Percentiles rank a stretch among this genome's conserved stretches.
These are phyloP conservation scores for Prunus yedoensis DNA, from an alignment of 331 rosid species.

Conservation along the genomic window DNA sequence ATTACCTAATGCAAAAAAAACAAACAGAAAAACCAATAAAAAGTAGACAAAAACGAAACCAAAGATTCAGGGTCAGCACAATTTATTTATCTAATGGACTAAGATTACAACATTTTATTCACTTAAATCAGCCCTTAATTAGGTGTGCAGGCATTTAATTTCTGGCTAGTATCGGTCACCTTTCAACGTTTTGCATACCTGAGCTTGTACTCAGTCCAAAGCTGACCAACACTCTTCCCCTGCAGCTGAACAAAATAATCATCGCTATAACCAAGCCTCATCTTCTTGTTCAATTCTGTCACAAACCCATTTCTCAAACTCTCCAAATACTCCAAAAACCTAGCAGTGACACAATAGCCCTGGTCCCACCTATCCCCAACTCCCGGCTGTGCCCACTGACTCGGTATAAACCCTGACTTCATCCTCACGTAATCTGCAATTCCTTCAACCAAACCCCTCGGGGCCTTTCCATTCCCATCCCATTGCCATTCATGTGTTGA, in stretches of 20 bases:
- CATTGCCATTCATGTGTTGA: too few relatives aligned
- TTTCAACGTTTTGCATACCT: slow-evolving; percentile 6
- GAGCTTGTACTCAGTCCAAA: slow-evolving; percentile 53
- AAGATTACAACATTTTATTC: slow-evolving; percentile 6
- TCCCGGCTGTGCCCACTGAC: slow-evolving; percentile 41
- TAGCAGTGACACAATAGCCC: slow-evolving; percentile 52
- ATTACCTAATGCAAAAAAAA: too few relatives aligned
- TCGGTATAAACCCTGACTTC: slow-evolving; percentile 40
- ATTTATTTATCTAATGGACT: too few relatives aligned
- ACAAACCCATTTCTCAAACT: slow-evolving; percentile 46
- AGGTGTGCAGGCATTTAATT: neutral
- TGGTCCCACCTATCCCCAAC: slow-evolving; percentile 43
- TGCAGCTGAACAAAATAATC: slow-evolving; percentile 41
- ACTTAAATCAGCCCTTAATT: neutral
- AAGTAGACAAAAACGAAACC: too few relatives aligned
- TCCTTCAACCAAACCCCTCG: slow-evolving; percentile 50
- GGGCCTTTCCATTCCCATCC: too few relatives aligned
- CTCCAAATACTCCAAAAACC: slow-evolving; percentile 47
- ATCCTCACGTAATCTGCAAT: slow-evolving; percentile 57
- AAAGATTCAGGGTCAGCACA: too few relatives aligned
- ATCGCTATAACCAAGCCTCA: slow-evolving; percentile 34
- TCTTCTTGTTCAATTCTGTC: slow-evolving; percentile 44
- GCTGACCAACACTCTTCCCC: slow-evolving; percentile 47
- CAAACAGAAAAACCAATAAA: too few relatives aligned
- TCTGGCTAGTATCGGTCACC: too few relatives aligned